These are phyloP conservation scores for Melianthus villosus DNA, from an alignment of 441 rosid genomes.

Conservation along the genomic window DNA sequence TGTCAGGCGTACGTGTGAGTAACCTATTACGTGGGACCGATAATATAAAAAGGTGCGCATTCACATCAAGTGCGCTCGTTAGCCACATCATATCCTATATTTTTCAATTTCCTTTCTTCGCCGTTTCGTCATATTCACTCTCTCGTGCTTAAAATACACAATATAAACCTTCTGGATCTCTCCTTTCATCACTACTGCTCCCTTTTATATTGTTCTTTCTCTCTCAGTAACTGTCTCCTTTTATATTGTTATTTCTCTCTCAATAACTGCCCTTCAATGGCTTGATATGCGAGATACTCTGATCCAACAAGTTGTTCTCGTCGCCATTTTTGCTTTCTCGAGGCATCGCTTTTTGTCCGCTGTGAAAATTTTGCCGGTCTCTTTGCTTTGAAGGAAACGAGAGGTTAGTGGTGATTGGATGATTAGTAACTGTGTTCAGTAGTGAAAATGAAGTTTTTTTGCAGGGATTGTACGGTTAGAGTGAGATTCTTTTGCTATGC, in stretches of 20 bases:
- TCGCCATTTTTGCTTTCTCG: too few relatives aligned
- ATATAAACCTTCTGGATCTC: not conserved
- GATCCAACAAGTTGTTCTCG: too few relatives aligned
- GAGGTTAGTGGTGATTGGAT: too few relatives aligned
- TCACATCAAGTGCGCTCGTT: constrained; percentile 8
- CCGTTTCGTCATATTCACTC: not conserved
- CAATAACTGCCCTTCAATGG: too few relatives aligned
- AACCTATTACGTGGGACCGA: constrained; percentile 12
- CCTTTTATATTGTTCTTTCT: not conserved
- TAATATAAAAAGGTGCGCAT: constrained; percentile 12
- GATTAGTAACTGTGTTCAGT: too few relatives aligned
- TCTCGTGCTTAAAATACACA: constrained; percentile 5
- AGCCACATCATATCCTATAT: not conserved
- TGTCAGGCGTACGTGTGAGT: constrained; percentile 10
- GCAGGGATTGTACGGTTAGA: not conserved
- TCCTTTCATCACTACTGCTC: not conserved
- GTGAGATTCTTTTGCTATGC: not conserved
- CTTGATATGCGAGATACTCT: too few relatives aligned
- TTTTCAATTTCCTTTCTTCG: constrained; percentile 7
- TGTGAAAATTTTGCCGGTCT: too few relatives aligned
- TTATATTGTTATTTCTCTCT: too few relatives aligned
- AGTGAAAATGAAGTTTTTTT: not conserved
- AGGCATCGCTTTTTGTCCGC: too few relatives aligned
- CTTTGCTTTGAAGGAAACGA: too few relatives aligned
- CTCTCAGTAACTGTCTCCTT: not conserved